Evolutionary conservation across 352 stramenopile genomes (phyloP), one percentile per base, ranked within the genome.

Genomic region (Blastocystis sp.): DNA sequence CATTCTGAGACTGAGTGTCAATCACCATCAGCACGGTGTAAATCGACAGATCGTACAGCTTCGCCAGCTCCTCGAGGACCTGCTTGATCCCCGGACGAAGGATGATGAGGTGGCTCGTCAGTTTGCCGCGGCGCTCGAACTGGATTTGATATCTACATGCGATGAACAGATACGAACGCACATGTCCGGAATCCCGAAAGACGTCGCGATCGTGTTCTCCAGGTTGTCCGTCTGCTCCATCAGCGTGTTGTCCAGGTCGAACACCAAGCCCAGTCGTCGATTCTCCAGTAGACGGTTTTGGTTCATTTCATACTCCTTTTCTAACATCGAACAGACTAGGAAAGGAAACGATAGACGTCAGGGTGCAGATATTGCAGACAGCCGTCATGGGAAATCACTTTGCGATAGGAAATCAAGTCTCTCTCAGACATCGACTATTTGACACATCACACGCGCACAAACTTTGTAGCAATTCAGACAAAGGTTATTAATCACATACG

Each of bases 151-250:
- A 45, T n/a, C 73, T 85, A n/a, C 30, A 3, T 16, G 30, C 63
- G 13, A 85, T 37, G 18, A 39, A 8, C 3, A 18, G n/a, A n/a
- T 0, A n/a, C 13, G n/a, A 18, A 18, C 39, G 26, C 18, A 85
- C 73, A 85, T 53, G 26, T 85, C 43, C 0, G 73, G 73, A 85
- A 85, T 85, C 0, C 73, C 73, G 41, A 66, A 85, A 26, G 59
- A 20, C 7, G 73, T 18, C 2, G 73, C 73, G 8, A 66, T 55
- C 9, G 63, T 45, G 26, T 55, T 69, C 20, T 34, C 53, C 16
- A 68, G 50, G 53, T 85, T 50, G 11, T 85, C 73, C 4, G 47
- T 85, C 47, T 85, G 73, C 53, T 85, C 73, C 73, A 85, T 85
- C 18, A 85, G 73, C 4, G 73, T 85, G 41, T 85, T 64, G 26